Base-by-base conservation (phyloP, 2,329 filamentous ascomycete genomes). In the Neonectria sp. region DNA sequence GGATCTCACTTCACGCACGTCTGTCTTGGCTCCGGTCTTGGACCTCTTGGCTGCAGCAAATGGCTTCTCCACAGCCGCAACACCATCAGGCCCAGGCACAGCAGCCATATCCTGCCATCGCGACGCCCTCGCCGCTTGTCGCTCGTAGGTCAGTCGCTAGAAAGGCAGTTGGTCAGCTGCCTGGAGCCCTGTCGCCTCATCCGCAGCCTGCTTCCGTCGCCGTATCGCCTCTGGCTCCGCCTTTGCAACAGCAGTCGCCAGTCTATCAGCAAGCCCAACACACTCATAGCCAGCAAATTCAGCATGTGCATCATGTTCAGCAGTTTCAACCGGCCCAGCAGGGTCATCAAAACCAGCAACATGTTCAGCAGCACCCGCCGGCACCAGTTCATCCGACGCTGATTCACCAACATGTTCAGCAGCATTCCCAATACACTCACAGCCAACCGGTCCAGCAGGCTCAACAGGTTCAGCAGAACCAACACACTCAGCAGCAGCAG, bases 71-170 rank as follows among this genome's bases (percentile, higher is more conserved):
- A 31, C 59, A 52, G 24, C 56, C 51, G 25, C 63, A 56, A 35
- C 45, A 51, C 6, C 37, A 56, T 15, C 63, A 65, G 45, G 60
- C 56, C 37, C 57, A 57, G 46, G 46, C 52, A 25, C 56, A 53
- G 27, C 57, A 61, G 46, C 52, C 52, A 17, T 56, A 59, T 12
- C 60, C 60, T 37, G 52, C 35, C 21, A 49, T 46, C 27, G 52
- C 60, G 63, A 61, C 51, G 17, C 51, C 52, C 6, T 35, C 59
- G 45, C 65, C 60, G n/a, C 43, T 59, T 8, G 57, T 56, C 4
- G 31, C 33, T 15, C 61, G 48, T 12, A 64, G 45, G 37, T n/a
- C 55, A 9, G 27, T 64, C 6, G 25, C 45, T n/a, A 52, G 52
- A 31, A 64, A 67, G 35, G 33, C 65, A 11, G 33, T 63, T 21